A percentile compares a stretch with the other conserved stretches of the same genome.
Evolutionary conservation across 1,284 basidiomycete genomes (phyloP).

Genomic region (Sporisorium exsertum): DNA sequence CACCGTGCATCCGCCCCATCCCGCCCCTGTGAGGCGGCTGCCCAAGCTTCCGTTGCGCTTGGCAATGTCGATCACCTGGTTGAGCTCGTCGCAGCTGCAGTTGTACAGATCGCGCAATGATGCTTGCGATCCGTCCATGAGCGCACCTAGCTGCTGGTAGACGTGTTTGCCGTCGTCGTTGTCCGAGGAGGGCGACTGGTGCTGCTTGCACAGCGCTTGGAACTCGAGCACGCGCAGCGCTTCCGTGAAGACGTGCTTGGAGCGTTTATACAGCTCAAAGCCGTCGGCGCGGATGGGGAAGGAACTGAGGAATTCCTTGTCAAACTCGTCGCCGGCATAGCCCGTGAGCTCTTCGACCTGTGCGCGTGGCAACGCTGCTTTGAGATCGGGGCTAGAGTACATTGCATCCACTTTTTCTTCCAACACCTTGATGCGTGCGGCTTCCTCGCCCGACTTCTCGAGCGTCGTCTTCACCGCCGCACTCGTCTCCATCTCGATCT

Average conservation of each 20-base stretch:
- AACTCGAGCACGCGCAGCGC: conserved; percentile 61
- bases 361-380: conserved; percentile 35
- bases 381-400: conserved; percentile 6
- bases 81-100: conserved; percentile 63
- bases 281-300: conserved; percentile 63
- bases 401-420: conserved; percentile 41
- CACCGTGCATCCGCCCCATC: conserved; percentile 68
- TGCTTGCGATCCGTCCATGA: conserved; percentile 63
- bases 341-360: conserved; percentile 59
- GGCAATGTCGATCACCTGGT: conserved; percentile 60
- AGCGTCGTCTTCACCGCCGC: conserved; percentile 27
- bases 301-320: conserved; percentile 57
- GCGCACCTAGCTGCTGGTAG: conserved; percentile 54
- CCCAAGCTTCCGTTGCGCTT: conserved; percentile 61
- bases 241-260: conserved; percentile 65
- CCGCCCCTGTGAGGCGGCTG: conserved; percentile 63
- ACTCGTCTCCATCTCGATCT: conserved; percentile 39
- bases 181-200: background rate
- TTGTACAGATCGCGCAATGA: conserved; percentile 61
- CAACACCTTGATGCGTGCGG: conserved; percentile 53
- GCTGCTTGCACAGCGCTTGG: conserved; percentile 42
- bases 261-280: conserved; percentile 57
- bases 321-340: conserved; percentile 50
- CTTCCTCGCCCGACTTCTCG: conserved; percentile 56
- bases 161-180: conserved; percentile 21